Conservation (phyloP, 306 rosid species). For the Trifolium fragiferum region DNA sequence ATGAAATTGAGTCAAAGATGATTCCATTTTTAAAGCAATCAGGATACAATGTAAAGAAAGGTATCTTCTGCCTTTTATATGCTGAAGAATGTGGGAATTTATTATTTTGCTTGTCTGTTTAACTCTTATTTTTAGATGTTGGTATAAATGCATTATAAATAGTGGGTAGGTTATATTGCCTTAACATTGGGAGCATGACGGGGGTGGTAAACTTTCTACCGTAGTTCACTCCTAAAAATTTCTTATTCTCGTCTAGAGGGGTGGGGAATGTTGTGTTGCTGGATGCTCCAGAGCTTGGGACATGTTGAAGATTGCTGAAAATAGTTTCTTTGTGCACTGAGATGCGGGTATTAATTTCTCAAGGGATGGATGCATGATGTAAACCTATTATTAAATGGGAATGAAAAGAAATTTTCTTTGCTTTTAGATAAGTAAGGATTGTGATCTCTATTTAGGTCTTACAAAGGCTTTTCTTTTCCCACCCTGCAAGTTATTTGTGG, state of each 20-base stretch:
- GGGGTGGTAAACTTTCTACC: constrained; percentile 1
- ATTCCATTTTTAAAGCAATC: constrained; percentile 79
- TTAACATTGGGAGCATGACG: neutral
- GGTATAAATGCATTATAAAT: constrained; percentile 26
- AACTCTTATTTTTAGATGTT: constrained; percentile 13
- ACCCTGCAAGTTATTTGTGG: constrained; percentile 16
- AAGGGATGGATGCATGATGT: constrained; percentile 5
- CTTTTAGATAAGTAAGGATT: constrained; percentile 23
- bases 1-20: constrained; percentile 94
- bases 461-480: constrained; percentile 9
- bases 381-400: constrained; percentile 13
- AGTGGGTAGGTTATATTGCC: constrained; percentile 12
- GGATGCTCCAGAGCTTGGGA: constrained; percentile 29
- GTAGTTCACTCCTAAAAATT: constrained; percentile 32
- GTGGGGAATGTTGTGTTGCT: constrained; percentile 20
- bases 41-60: constrained; percentile 97
- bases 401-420: constrained; percentile 10
- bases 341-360: neutral
- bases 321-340: constrained; percentile 11
- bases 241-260: constrained; percentile 30
- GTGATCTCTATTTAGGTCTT: constrained; percentile 14
- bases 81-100: constrained; percentile 29
- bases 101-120: neutral
- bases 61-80: constrained; percentile 44
- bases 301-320: constrained; percentile 19